Evolutionary conservation across 2,329 filamentous ascomycete species (phyloP).

Genomic region (Phyllosticta citribraziliensis): DNA sequence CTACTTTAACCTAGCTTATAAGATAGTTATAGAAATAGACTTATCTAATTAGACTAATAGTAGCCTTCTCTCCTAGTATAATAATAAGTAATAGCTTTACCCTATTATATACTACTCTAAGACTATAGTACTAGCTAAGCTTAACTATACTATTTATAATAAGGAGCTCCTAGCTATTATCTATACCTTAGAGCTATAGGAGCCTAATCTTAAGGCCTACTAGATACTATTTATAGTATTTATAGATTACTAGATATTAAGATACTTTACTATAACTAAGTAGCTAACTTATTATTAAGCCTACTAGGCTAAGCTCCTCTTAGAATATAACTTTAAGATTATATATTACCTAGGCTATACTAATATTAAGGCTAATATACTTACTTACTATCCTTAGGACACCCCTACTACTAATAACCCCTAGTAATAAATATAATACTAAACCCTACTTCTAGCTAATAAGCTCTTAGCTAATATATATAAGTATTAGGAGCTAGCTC

Average conservation of each 20-base stretch:
- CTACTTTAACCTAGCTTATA: too few relatives aligned
- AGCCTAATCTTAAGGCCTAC: background rate
- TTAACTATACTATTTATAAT: background rate
- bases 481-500: too few relatives aligned
- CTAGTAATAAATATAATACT: too few relatives aligned
- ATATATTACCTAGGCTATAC: background rate
- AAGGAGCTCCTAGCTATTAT: background rate
- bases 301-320: background rate
- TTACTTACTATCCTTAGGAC: background rate
- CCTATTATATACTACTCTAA: background rate
- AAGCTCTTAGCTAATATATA: too few relatives aligned
- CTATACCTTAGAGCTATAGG: background rate
- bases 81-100: background rate
- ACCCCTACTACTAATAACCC: too few relatives aligned
- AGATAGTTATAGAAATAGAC: too few relatives aligned
- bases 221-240: background rate
- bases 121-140: background rate
- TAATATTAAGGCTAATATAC: background rate
- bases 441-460: too few relatives aligned
- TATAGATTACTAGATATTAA: too few relatives aligned
- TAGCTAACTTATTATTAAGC: background rate
- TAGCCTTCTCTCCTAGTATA: background rate
- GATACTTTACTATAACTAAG: background rate
- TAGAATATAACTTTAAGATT: background rate
- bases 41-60: background rate